Base-by-base conservation (phyloP, 2,329 filamentous ascomycete species). In the Fusarium sp. region DNA sequence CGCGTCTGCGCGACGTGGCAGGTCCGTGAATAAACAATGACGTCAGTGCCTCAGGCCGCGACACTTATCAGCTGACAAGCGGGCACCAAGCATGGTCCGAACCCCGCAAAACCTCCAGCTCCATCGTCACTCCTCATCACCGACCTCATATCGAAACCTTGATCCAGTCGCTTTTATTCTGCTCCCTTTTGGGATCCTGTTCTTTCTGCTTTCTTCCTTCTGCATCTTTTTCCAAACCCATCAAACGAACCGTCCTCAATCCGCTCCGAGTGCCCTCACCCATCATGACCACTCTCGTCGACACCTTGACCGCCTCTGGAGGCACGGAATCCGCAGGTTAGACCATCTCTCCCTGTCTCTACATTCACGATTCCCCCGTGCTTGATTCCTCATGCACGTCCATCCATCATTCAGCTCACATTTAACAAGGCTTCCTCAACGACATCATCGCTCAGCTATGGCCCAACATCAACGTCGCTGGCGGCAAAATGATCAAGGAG, bases 391-490 rank as follows among this genome's bases (percentile, higher is more conserved):
- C 20, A 16, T 24, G 1, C 31, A 41, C 61, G 16, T n/a, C 9
- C 3, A 39, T 18, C 1, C 11, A 56, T 56, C 13, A 58, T 67
- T 35, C 57, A 11, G 41, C 73, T 78, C 13, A 77, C 71, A 65
- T n/a, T 52, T 1, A 8, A 8, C 0, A 35, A 78, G 76, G 76
- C 57, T 78, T 78, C 67, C 65, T 78, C 43, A 78, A 77, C 65
- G 75, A 77, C 61, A 78, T 78, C 31, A 35, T 78, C 48, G 76
- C 77, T 6, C 77, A 78, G 33, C 64, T 78, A 39, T 78, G 77
- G 77, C 75, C 77, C 35, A 78, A 78, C 54, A 78, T 78, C 69
- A 78, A 74, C n/a, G 68, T 78, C 22, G 77, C 77, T 7, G 77
- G 75, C 33, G 68, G 72, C 58, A 67, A 67, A 39, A 78, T 78